Base-by-base conservation (phyloP, 2,329 filamentous ascomycete species). In the Aspergillus sp. region DNA sequence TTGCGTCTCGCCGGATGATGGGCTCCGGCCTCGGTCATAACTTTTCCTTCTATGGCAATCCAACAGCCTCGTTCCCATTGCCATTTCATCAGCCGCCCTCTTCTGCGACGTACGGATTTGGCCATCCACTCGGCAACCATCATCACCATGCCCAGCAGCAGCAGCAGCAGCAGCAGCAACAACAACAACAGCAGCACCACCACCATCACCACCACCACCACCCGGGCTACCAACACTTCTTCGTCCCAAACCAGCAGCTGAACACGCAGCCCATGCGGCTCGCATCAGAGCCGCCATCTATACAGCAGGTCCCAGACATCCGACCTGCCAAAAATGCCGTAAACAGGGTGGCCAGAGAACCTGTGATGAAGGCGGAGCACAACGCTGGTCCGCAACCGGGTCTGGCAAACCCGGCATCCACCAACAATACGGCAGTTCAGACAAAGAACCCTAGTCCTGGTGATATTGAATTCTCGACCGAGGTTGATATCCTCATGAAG, bases 401-500 rank as follows among this genome's bases (percentile, higher is more conserved):
- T 28, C 23, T 57, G 30, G 46, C 61, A 38, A 30, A 43, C 30
- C 61, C 58, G n/a, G 52, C 31, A 22, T 52, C 67, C 1, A 54
- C 48, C 6, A 63, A 56, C 15, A 53, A 60, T 31, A 56, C 22
- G 34, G 9, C 50, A n/a, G 28, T 68, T 50, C 65, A 62, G 19
- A 56, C 47, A 66, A 85, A 83, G 74, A 79, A 79, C 66, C 77
- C 81, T 9, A 78, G 82, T 31, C 74, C 81, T 61, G 77, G 65
- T 3, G 81, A 85, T n/a, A 79, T 87, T 45, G 83, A 85, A 63
- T 94, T 93, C 74, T 84, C 86, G n/a, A 97, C 93, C 0, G 87
- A 92, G 62, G 88, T 97, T 43, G 93, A 97, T 74, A 89, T 88
- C 47, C 80, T 98, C 47, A 96, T 97, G 92, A 92, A 90, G 76